Base-by-base conservation (phyloP, 192 early-diverging fungal genomes). In the Entomortierella parvispora region DNA sequence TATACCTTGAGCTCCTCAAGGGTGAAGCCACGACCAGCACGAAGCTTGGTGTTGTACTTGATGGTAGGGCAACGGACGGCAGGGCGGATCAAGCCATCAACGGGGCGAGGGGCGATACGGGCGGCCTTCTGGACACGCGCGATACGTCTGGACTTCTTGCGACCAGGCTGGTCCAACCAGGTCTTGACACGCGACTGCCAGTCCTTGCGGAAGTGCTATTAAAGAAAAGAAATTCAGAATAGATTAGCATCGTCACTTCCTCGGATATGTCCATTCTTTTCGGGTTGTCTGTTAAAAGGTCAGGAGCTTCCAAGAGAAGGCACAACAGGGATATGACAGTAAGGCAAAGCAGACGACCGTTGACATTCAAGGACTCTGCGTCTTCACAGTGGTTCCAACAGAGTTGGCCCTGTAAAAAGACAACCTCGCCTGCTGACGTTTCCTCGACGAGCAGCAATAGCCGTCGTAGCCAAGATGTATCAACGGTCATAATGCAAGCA, bases 11-110 rank as follows among this genome's bases (percentile, higher is more conserved):
- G 90, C 86, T 99, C 97, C 67, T 99, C 97, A 53, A 97, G 85
- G 55, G 96, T 97, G 89, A 99, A 99, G 58, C 97, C 97, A 81
- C 95, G 93, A 77, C 97, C 97, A 74, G 90, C 90, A 74, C 97
- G 88, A 64, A 98, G 86, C 92, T 97, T 97, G 82, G 84, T 90
- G 93, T 99, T 99, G 93, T 99, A 98, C 85, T 96, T 96, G 80
- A 97, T 68, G 47, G 97, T 99, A 46, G 93, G 96, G 86, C 94
- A 95, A 77, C 94, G 91, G 67, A 99, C 94, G 62, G 94, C 97
- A 20, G 97, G 96, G 82, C 97, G 93, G 76, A 99, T 89, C 65
- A 93, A 90, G 81, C 93, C 94, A 85, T 99, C 97, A 64, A 95
- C 87, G 77, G 97, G 97, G 74, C 97, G 91, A 66, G 97, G 97